Conservation (phyloP, 202 grass and related monocot species). For the Musa balbisiana region DNA sequence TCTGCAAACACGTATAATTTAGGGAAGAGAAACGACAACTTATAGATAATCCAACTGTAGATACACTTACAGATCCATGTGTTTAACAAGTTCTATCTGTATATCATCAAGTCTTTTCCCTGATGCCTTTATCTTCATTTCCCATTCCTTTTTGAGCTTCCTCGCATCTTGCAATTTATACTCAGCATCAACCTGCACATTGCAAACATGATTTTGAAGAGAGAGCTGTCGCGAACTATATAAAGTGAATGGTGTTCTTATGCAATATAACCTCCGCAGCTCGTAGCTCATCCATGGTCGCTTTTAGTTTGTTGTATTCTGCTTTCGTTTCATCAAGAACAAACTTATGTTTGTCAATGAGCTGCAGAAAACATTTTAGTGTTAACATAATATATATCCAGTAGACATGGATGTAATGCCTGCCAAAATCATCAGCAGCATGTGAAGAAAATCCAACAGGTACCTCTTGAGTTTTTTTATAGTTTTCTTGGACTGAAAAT, state of each 20-base stretch:
- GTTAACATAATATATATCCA: neutral
- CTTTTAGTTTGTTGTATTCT: constrained; percentile 70
- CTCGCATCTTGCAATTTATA: constrained; percentile 76
- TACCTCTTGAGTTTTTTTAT: constrained; percentile 86
- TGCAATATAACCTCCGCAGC: constrained; percentile 43
- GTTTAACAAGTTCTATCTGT: constrained; percentile 55
- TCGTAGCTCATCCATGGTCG: constrained; percentile 73
- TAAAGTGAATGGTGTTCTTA: constrained; percentile 14
- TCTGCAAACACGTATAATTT: constrained; percentile 36
- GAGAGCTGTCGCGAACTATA: neutral
- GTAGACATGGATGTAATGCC: neutral
- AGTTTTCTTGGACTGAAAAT: constrained; percentile 72
- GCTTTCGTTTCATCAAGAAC: constrained; percentile 74
- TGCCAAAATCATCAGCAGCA: neutral
- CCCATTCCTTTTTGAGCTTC: constrained; percentile 65
- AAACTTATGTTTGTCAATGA: constrained; percentile 70
- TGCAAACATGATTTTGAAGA: neutral
- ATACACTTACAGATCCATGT: constrained; percentile 73
- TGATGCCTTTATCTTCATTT: constrained; percentile 73
- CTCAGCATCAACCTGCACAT: constrained; percentile 67
- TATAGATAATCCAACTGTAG: no score
- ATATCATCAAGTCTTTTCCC: constrained; percentile 67
- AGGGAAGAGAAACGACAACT: neutral
- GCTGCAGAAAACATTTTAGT: constrained; percentile 35
- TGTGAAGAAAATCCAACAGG: constrained; percentile 18